Conservation (phyloP, 495 filamentous ascomycete species). For the Bryoglossum gracile region DNA sequence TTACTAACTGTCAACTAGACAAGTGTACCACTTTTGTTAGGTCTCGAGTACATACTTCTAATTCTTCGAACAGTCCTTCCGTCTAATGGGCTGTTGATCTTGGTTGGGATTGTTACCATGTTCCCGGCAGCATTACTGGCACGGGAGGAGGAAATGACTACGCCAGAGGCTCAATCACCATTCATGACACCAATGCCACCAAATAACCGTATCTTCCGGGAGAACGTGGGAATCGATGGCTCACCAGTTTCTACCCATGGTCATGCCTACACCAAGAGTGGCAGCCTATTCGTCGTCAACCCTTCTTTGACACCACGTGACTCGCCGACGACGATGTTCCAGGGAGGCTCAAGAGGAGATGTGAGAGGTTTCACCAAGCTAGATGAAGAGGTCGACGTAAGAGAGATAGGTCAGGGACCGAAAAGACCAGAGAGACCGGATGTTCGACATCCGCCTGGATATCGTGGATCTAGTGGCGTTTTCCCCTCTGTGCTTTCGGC, state of each 20-base stretch:
- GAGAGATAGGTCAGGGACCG: neutral
- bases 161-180: constrained; percentile 23
- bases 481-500: constrained; percentile 12
- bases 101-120: constrained; percentile 38
- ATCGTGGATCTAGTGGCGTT: constrained; percentile 22
- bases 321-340: constrained; percentile 12
- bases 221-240: constrained; percentile 5
- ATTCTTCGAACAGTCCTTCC: constrained; percentile 42
- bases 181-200: constrained; percentile 16
- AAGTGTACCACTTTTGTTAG: constrained; percentile 42
- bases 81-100: constrained; percentile 37
- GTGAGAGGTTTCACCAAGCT: constrained; percentile 19
- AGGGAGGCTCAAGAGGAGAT: constrained; percentile 11
- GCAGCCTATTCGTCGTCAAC: constrained; percentile 19
- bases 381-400: constrained; percentile 7
- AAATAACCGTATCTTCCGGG: constrained; percentile 13
- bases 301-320: constrained; percentile 19
- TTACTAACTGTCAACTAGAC: constrained; percentile 32
- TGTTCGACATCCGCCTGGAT: constrained; percentile 9
- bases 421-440: constrained; percentile 5
- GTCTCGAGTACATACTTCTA: constrained; percentile 31
- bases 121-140: constrained; percentile 27
- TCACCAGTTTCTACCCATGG: constrained; percentile 16
- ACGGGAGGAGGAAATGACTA: constrained; percentile 16
- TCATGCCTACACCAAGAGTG: constrained; percentile 15